phyloP scores from a whole-genome alignment of 352 stramenopile genomes.

The Globisporangium uncinulatum region DNA sequence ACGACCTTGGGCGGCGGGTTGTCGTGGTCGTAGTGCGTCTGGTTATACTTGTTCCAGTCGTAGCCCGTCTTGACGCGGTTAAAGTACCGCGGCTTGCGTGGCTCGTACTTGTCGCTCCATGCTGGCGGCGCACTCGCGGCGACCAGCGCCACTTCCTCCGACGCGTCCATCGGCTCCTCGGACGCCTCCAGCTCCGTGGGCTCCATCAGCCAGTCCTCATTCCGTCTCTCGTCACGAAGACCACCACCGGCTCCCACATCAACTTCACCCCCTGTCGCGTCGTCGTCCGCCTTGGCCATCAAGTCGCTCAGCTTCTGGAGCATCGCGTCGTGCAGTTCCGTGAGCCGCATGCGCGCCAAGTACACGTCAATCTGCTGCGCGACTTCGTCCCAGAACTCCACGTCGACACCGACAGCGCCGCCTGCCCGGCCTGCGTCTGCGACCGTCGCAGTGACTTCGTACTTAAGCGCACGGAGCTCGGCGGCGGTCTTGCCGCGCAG shows the following conservation, averaged over 20 bases:
- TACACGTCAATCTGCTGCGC: conserved; percentile 91
- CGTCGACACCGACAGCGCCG: conserved; percentile 70
- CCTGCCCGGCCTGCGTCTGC: conserved; percentile 41
- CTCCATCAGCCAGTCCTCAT: conserved; percentile 57
- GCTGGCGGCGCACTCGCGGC: conserved; percentile 45
- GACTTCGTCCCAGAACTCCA: conserved; percentile 93
- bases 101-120: conserved; percentile 97
- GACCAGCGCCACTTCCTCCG: conserved; percentile 87
- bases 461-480: conserved; percentile 42
- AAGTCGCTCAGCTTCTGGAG: conserved; percentile 87
- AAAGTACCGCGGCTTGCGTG: conserved; percentile 98
- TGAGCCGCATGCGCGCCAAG: conserved; percentile 83
- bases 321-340: conserved; percentile 92
- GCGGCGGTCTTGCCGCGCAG: conserved; percentile 71
- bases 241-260: conserved; percentile 19
- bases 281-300: conserved; percentile 35
- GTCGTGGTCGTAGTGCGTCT: conserved; percentile 99
- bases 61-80: conserved; percentile 99
- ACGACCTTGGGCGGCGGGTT: conserved; percentile 99
- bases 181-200: conserved; percentile 60
- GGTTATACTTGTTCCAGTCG: conserved; percentile 99
- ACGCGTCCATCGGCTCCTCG: conserved; percentile 79
- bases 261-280: conserved; percentile 5
- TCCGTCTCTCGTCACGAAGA: conserved; percentile 54
- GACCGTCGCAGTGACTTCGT: conserved; percentile 68